A percentile compares a stretch with the other conserved stretches of the same genome.
phyloP scores from a whole-genome alignment of 352 stramenopile species.

The Phytophthora pisi region DNA sequence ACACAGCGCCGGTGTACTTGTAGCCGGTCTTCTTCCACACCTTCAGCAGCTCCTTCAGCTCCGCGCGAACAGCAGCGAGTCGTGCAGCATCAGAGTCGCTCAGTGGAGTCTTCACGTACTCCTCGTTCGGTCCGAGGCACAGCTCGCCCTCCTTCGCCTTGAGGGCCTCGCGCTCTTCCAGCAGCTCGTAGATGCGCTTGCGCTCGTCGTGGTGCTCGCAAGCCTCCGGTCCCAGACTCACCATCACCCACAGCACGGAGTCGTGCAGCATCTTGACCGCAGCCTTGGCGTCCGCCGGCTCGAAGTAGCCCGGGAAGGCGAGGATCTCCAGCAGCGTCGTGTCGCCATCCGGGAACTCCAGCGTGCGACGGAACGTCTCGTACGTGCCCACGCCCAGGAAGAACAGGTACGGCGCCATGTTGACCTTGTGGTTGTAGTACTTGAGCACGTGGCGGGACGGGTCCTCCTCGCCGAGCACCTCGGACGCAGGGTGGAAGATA shows the following conservation, averaged over 20 bases:
- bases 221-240: conserved; percentile 72
- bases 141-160: conserved; percentile 68
- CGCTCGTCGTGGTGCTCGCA: conserved; percentile 74
- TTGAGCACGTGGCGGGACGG: conserved; percentile 69
- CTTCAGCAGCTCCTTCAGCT: conserved; percentile 70
- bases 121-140: conserved; percentile 64
- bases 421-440: conserved; percentile 86
- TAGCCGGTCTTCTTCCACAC: conserved; percentile 82
- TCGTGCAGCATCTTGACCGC: conserved; percentile 81
- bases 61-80: conserved; percentile 50
- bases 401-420: conserved; percentile 85
- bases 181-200: conserved; percentile 71
- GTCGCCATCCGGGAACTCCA: conserved; percentile 80
- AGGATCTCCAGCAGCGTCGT: conserved; percentile 76
- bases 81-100: conserved; percentile 48
- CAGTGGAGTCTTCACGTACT: conserved; percentile 52
- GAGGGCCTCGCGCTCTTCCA: conserved; percentile 66
- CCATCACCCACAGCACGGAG: conserved; percentile 73
- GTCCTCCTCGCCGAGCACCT: conserved; percentile 61
- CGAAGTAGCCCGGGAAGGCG: conserved; percentile 71
- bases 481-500: conserved; percentile 58
- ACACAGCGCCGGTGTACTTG: conserved; percentile 83
- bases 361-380: conserved; percentile 71
- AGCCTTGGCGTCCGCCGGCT: conserved; percentile 67
- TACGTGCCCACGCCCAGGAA: conserved; percentile 82